Evolutionary conservation across 495 filamentous ascomycete genomes (phyloP).

Genomic region (Pseudomonodictys pantanalensis): DNA sequence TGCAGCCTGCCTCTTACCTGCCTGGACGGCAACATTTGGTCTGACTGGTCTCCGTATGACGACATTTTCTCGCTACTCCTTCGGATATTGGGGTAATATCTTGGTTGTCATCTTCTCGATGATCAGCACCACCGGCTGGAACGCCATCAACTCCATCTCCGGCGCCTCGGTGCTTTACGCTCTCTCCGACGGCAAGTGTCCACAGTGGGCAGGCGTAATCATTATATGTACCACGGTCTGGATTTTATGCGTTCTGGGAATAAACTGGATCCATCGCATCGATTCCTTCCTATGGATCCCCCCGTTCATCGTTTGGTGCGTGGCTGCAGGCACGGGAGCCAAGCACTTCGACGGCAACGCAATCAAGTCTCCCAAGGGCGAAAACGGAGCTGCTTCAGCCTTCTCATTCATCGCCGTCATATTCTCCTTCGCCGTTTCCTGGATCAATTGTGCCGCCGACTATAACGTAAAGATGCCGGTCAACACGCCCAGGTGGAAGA

Average conservation of each 20-base stretch:
- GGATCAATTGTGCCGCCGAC: constrained; percentile 31
- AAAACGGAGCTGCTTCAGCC: constrained; percentile 26
- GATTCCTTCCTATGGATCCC: constrained; percentile 42
- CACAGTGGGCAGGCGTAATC: constrained; percentile 29
- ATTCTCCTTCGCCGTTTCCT: constrained; percentile 30
- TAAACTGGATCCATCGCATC: constrained; percentile 30
- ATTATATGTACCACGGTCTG: constrained; percentile 32
- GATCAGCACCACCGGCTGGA: constrained; percentile 32
- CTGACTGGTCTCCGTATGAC: constrained; percentile 44
- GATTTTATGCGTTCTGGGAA: constrained; percentile 29
- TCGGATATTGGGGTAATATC: constrained; percentile 31
- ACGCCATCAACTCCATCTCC: constrained; percentile 30
- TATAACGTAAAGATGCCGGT: constrained; percentile 31
- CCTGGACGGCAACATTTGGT: constrained; percentile 44
- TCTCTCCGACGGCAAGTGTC: constrained; percentile 22
- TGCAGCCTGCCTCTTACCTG: constrained; percentile 39
- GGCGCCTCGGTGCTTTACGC: constrained; percentile 24
- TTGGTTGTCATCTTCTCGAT: constrained; percentile 31
- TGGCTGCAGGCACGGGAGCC: constrained; percentile 42
- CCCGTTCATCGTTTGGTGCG: constrained; percentile 44
- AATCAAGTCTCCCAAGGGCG: constrained; percentile 26
- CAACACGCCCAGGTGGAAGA: constrained; percentile 25
- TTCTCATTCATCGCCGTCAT: constrained; percentile 29
- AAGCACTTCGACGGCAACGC: constrained; percentile 36
- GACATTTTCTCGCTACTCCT: constrained; percentile 39